Conservation (phyloP, 371 early-diverging fungal species). For the Chytridium lagenaria region DNA sequence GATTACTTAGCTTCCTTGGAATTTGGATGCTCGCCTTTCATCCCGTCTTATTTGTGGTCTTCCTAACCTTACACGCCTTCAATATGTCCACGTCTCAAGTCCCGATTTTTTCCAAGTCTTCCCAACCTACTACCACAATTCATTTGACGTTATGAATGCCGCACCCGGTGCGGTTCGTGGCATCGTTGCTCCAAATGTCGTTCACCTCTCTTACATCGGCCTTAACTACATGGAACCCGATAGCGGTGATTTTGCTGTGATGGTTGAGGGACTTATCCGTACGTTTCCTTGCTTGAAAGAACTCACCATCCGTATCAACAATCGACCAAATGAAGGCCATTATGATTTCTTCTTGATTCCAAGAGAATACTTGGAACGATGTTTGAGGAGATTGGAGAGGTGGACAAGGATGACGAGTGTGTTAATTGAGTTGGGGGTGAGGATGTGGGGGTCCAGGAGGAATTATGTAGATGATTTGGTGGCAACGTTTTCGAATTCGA, state of each 20-base stretch:
- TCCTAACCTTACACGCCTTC: constrained; percentile 25
- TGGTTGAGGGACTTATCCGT: constrained; percentile 42
- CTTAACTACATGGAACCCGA: constrained; percentile 44
- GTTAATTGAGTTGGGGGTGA: constrained; percentile 33
- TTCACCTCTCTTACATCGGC: constrained; percentile 24
- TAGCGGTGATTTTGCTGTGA: constrained; percentile 36
- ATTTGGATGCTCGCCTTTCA: constrained; percentile 26
- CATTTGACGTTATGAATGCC: constrained; percentile 14
- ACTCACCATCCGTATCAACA: constrained; percentile 32
- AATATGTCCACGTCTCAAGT: constrained; percentile 37
- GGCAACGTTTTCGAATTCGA: constrained; percentile 24
- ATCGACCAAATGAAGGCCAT: constrained; percentile 31
- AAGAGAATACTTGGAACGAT: constrained; percentile 32
- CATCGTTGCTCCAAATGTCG: constrained; percentile 10
- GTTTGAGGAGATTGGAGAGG: constrained; percentile 36
- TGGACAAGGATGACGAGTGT: constrained; percentile 32
- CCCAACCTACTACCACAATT: constrained; percentile 28
- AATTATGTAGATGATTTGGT: constrained; percentile 42
- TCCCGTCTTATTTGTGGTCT: constrained; percentile 24
- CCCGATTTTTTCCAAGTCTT: constrained; percentile 42
- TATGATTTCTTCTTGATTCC: constrained; percentile 44
- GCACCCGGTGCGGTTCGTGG: constrained; percentile 14
- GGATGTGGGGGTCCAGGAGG: constrained; percentile 42
- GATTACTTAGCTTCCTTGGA: constrained; percentile 36
- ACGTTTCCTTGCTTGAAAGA: constrained; percentile 32